Base-by-base conservation (phyloP, 176 grass and related monocot species). In the Alloteropsis semialata region DNA sequence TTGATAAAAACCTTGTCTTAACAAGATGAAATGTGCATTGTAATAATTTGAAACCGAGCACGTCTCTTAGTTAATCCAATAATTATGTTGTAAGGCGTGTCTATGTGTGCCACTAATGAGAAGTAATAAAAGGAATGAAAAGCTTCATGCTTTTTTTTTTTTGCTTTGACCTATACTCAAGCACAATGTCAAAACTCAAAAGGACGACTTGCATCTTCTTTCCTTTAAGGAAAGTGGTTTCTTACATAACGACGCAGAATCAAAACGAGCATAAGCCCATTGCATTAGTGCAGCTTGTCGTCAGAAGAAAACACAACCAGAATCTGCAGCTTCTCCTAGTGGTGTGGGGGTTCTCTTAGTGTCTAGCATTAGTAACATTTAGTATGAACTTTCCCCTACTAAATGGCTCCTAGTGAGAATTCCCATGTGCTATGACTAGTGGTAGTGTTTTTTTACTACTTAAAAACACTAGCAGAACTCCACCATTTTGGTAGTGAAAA, bases 141-240 rank as follows among this genome's bases (percentile, higher is more conserved):
- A 79, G 29, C 6, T 66, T 8, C 43, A 25, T n/a, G 27, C 76
- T 55, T 55, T 65, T 78, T 64, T 78, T 55, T 55, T 65, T 78
- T 64, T 78, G 24, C 3, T 51, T 79, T 66, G 58, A 64, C 18
- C 74, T 45, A 64, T n/a, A 78, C 8, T 78, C 27, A 60, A 64
- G 33, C 57, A 46, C 15, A 18, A 5, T 18, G n/a, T n/a, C n/a
- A n/a, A n/a, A n/a, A 33, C 5, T 17, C 61, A 34, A 18, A 19
- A 21, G 7, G 16, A 32, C 5, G 10, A 60, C 11, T 29, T 58
- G 5, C 22, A 58, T 25, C 29, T 29, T 29, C 11, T 60, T 14
- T 15, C 57, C 4, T 2, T 1, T 15, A 29, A 51, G 49, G 57
- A 60, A 60, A 25, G n/a, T 14, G 10, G 25, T 29, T 60, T 60